Percentiles rank a stretch among this genome's conserved stretches.
These are phyloP conservation scores for Rhodomyrtus psidioides DNA, from an alignment of 441 rosid genomes.

Conservation along the genomic window DNA sequence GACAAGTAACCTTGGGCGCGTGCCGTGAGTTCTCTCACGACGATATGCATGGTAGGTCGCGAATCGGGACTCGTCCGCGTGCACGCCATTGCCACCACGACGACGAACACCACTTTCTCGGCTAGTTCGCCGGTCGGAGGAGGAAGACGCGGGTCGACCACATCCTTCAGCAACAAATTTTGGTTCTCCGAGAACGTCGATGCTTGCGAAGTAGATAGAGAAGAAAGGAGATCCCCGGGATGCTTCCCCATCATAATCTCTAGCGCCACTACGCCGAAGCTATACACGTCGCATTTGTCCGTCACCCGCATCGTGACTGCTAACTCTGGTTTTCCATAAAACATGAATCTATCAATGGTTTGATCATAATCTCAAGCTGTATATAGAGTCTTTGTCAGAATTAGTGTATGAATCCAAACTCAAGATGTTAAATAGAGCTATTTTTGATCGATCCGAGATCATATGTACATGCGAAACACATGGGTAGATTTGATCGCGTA, in stretches of 20 bases:
- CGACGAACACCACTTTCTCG: constrained; percentile 27
- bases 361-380: not conserved
- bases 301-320: constrained; percentile 44
- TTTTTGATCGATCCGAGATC: not conserved
- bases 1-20: constrained; percentile 15
- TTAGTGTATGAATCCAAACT: not conserved
- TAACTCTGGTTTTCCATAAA: constrained; percentile 30
- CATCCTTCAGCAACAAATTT: constrained; percentile 25
- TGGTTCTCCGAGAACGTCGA: constrained; percentile 1
- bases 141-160: constrained; percentile 39
- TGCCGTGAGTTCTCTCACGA: constrained; percentile 45
- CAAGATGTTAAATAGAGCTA: not conserved
- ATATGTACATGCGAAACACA: not conserved
- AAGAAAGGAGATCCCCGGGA: constrained; percentile 45
- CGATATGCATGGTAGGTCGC: constrained; percentile 42
- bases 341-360: not conserved
- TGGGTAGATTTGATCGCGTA: not conserved
- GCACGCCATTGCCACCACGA: constrained; percentile 36
- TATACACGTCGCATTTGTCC: constrained; percentile 50
- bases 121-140: constrained; percentile 33
- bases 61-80: constrained; percentile 20
- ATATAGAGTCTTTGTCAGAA: not conserved
- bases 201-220: constrained; percentile 1
- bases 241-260: constrained; percentile 66
- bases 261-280: constrained; percentile 52